Conservation (phyloP, 768 basidiomycete genomes). For the Tricholoma sp. region DNA sequence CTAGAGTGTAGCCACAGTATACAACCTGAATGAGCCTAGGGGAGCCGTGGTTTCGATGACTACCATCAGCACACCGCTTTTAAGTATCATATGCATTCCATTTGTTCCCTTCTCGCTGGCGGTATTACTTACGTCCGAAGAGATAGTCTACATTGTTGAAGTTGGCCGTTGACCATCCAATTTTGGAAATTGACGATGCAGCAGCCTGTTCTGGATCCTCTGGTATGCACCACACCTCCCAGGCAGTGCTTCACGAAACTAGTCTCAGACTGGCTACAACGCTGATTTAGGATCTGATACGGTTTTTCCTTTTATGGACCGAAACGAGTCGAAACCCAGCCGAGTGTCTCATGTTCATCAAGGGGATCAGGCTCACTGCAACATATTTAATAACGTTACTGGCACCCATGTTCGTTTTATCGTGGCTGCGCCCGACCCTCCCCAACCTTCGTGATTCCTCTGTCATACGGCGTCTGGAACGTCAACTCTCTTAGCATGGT, state of each 20-base stretch:
- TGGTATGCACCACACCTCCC: background rate
- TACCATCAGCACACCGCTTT: too few species aligned
- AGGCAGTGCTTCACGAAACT: background rate
- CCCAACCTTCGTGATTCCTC: slow-evolving; percentile 16
- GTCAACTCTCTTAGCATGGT: slow-evolving; percentile 33
- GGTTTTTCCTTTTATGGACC: background rate
- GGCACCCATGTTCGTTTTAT: slow-evolving; percentile 9
- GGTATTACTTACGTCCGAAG: too few species aligned
- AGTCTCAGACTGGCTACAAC: background rate
- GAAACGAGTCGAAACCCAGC: background rate
- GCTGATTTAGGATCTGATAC: too few species aligned
- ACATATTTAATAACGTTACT: background rate
- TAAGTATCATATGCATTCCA: too few species aligned
- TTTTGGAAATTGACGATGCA: too few species aligned
- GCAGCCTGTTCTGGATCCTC: too few species aligned
- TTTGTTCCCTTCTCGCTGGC: too few species aligned
- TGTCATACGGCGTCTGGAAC: slow-evolving; percentile 9
- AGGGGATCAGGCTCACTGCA: background rate
- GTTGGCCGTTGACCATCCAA: too few species aligned
- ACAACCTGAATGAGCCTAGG: too few species aligned
- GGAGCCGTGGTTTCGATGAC: too few species aligned
- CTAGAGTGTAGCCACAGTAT: too few species aligned
- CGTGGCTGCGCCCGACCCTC: slow-evolving; percentile 35
- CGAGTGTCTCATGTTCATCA: background rate
- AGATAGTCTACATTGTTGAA: too few species aligned